Base-by-base conservation (phyloP, 2,329 filamentous ascomycete genomes). In the Coniochaeta sp. region DNA sequence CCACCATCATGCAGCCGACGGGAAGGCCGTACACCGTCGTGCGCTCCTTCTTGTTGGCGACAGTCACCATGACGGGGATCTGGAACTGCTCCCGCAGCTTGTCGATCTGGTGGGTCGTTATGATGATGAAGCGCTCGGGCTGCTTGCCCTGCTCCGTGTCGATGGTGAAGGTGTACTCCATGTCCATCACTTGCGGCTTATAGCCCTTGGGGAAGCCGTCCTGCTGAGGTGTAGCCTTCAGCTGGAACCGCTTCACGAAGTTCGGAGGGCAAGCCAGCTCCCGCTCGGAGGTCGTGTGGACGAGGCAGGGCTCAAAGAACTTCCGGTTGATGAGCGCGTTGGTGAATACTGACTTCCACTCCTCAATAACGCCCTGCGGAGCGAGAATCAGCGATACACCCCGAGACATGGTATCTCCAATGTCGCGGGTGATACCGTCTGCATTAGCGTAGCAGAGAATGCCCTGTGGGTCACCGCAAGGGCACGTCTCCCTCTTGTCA, bases 401-500 rank as follows among this genome's bases (percentile, higher is more conserved):
- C 7, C 66, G 61, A 14, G 64, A 52, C 36, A 67, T 54, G 10
- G 34, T 19, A 58, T 63, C 64, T n/a, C 62, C 66, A 14, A 67
- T 34, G 5, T 42, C 62, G 24, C 65, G 62, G 10, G 66, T 66
- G 44, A 62, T 55, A 12, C 66, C 61, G 36, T 60, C 60, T 4
- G 65, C 60, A 58, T 65, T 65, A 38, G 65, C 66, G 55, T 63
- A 67, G 60, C 66, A 67, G 60, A 65, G 63, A 55, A 67, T 65
- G 26, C 65, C 66, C 57, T 63, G 44, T 8, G 40, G 40, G 54
- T 66, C 63, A 56, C 62, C 63, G 30, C 66, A 67, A 1, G 62
- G 50, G 54, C 66, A 67, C 6, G 59, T n/a, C n/a, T 56, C 54
- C 8, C 22, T 38, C 17, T 7, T 36, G 10, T 8, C 7, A 38